Percentiles rank a stretch among this genome's conserved stretches.
Evolutionary conservation across 345 rosid genomes (phyloP).

Genomic region (Triadica sebifera): DNA sequence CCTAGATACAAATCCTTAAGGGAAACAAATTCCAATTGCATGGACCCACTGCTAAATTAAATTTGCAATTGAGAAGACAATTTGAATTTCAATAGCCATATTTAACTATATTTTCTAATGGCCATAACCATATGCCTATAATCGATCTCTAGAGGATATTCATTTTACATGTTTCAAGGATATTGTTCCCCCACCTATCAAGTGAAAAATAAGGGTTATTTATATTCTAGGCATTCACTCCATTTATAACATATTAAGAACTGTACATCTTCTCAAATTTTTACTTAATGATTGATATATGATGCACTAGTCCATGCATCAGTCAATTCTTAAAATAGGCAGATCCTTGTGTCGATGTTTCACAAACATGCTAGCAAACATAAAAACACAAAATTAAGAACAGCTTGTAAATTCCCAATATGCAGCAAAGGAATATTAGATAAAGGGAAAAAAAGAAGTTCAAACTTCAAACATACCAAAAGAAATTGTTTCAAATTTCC

Average conservation of each 20-base stretch:
- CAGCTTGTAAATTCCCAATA: background rate
- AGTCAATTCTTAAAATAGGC: background rate
- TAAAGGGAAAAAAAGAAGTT: constrained; percentile 3
- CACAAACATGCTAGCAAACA: background rate
- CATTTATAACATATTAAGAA: no score
- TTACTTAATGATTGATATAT: no score
- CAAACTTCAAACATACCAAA: constrained; percentile 45
- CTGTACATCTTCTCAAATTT: no score
- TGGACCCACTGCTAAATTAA: no score
- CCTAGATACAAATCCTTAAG: no score
- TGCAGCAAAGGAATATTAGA: background rate
- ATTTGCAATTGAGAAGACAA: background rate
- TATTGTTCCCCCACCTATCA: no score
- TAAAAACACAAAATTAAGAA: no score
- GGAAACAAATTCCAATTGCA: no score
- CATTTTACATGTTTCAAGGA: background rate
- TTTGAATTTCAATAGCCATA: no score
- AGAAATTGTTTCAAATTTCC: constrained; percentile 81
- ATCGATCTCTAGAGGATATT: background rate
- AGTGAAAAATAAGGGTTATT: no score
- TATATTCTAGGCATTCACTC: no score
- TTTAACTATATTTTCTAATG: background rate
- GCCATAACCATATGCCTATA: background rate
- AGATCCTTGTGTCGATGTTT: background rate
- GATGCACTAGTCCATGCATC: background rate